Base-by-base conservation (phyloP, 768 basidiomycete genomes). In the Boletellus emodensis region DNA sequence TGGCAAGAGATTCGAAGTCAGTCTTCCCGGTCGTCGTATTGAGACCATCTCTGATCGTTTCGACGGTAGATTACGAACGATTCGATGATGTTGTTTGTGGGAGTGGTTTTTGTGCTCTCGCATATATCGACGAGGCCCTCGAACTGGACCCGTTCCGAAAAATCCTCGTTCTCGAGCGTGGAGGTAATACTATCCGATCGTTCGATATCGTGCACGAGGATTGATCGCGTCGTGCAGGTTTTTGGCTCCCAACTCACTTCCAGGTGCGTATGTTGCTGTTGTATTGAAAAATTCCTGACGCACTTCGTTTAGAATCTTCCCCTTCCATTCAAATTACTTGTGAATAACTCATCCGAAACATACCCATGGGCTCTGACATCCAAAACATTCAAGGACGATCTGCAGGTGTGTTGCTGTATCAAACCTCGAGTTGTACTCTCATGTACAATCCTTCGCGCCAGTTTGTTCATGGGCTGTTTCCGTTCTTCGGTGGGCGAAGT, bases 401-500 rank as follows among this genome's bases (percentile, higher is more conserved):
- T 51, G 32, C 18, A 42, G 40, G 53, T 54, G 3, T 13, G 48
- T 37, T 14, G 4, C 14, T 12, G 12, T 10, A 13, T 3, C 18
- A 30, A 10, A 30, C 9, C 13, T 32, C n/a, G 18, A 38, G 3
- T 46, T 17, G 17, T 26, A 4, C 18, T 44, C 35, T 24, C 13
- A 33, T 6, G 6, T 13, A 17, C 35, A 11, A 3, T 34, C 18
- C 9, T 26, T 0, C 22, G 8, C 6, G 8, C 35, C 17, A 55
- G 56, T 58, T 48, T 42, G 35, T 58, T 14, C 48, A 33, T 12
- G 57, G 57, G 6, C 51, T 46, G 4, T 44, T 47, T 32, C 56
- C 56, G 26, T 59, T 52, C 46, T 59, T 59, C 33, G 58, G 58
- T 17, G 58, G 58, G 15, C 53, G 58, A 4, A 54, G 52, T 26